A percentile compares a stretch with the other conserved stretches of the same genome.
phyloP scores from a whole-genome alignment of 1,139 yeast genomes.

The Scheffersomyces cryptocercus region DNA sequence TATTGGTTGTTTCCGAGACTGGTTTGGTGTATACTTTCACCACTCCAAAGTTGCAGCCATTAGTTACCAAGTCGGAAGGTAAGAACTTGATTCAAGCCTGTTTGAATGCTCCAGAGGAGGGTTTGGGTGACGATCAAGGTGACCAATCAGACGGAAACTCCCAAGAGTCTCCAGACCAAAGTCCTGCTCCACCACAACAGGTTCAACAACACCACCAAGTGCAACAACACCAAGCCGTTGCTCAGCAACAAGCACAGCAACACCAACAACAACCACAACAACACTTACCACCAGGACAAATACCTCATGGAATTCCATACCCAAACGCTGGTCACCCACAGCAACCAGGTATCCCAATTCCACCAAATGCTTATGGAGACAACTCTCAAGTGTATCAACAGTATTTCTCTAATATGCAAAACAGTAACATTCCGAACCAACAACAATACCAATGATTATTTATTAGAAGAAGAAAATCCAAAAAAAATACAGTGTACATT shows the following conservation, averaged over 20 bases:
- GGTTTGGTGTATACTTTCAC: slow-evolving; percentile 98
- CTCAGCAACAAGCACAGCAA: slow-evolving; percentile 23
- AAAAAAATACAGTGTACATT: background rate
- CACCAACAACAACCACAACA: slow-evolving; percentile 28
- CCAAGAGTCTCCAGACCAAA: slow-evolving; percentile 42
- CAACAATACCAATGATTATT: slow-evolving; percentile 38
- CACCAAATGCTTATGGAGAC: slow-evolving; percentile 46
- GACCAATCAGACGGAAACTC: slow-evolving; percentile 60
- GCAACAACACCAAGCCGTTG: slow-evolving; percentile 26
- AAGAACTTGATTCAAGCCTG: slow-evolving; percentile 96
- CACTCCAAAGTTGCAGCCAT: slow-evolving; percentile 95
- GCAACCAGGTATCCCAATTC: slow-evolving; percentile 39
- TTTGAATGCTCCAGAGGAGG: slow-evolving; percentile 86
- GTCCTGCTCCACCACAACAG: slow-evolving; percentile 34
- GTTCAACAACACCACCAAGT: slow-evolving; percentile 31
- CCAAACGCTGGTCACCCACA: slow-evolving; percentile 42
- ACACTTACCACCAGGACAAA: slow-evolving; percentile 51
- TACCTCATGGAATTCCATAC: slow-evolving; percentile 48
- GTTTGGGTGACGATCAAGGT: slow-evolving; percentile 59
- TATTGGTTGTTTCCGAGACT: slow-evolving; percentile 93
- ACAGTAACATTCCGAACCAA: slow-evolving; percentile 48
- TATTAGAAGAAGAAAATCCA: background rate
- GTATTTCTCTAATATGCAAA: slow-evolving; percentile 58
- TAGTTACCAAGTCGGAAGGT: slow-evolving; percentile 96
- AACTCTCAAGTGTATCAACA: slow-evolving; percentile 54